Base-by-base conservation (phyloP, 1,284 basidiomycete genomes). In the Omphalotus olearius region DNA sequence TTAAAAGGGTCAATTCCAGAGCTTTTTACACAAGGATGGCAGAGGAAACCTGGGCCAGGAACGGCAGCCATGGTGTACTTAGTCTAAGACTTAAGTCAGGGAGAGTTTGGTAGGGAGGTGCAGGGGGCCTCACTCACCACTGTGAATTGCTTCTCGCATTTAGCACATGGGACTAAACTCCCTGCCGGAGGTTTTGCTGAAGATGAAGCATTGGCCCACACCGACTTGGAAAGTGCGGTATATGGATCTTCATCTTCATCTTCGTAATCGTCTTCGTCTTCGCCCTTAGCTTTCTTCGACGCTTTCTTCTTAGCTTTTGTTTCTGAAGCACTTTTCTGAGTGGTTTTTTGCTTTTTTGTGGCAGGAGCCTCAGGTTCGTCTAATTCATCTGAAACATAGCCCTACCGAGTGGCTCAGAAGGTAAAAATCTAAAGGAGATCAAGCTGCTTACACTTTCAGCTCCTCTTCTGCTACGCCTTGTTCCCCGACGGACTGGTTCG, bases 91-190 rank as follows among this genome's bases (percentile, higher is more conserved):
- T 56, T 38, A 42, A 16, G 46, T 42, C 6, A 18, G 26, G 26
- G 25, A 48, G 14, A 33, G 25, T 35, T 25, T 13, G 10, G 11
- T 28, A 39, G 35, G 39, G 26, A 37, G 48, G 13, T 20, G 46
- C 13, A 35, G 10, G 6, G n/a, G 11, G 58, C 25, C 14, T 74
- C 18, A 52, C 91, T 55, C 70, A 97, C 91, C 60, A 96, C 88
- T 16, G 93, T 94, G 66, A 98, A 98, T 60, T 85, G 81, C 53
- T 87, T 86, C 48, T 78, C 76, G 67, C 96, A 99, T 55, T 80
- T 80, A 1, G 83, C 88, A 62, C 96, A 99, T 14, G 78, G 73
- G 60, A 87, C 85, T 53, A 95, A 90, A 60, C 83, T 85, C 0
- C 94, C 96, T 1, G 88, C 76, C 1, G 83, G 73, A 2, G 88